phyloP scores from a whole-genome alignment of 306 rosid species.

The Glycine tomentella region DNA sequence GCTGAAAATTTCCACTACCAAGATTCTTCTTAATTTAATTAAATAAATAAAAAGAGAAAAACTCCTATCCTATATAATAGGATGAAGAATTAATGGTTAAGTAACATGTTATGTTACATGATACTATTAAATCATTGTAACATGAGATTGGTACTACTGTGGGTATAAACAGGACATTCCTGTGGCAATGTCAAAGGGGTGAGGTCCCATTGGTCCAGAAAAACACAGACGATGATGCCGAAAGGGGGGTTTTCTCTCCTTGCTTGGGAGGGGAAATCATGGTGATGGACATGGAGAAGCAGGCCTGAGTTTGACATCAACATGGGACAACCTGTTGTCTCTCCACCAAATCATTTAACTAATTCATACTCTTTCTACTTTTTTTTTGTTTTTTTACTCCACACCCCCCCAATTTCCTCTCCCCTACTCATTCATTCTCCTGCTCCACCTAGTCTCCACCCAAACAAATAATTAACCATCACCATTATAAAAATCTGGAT shows the following conservation, averaged over 20 bases:
- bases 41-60: slow-evolving; percentile 1
- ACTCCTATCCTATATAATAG: not conserved
- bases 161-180: slow-evolving; percentile 30
- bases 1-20: slow-evolving; percentile 51
- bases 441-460: slow-evolving; percentile 49
- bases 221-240: not conserved
- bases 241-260: slow-evolving; percentile 31
- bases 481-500: slow-evolving; percentile 11
- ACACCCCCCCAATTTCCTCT: slow-evolving; percentile 1
- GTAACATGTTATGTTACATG: too few species aligned
- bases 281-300: slow-evolving; percentile 50
- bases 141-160: slow-evolving; percentile 1
- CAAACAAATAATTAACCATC: slow-evolving; percentile 27
- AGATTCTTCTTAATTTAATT: slow-evolving; percentile 26
- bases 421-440: slow-evolving; percentile 34
- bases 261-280: slow-evolving; percentile 46
- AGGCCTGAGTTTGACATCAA: slow-evolving; percentile 50
- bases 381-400: slow-evolving; percentile 53
- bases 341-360: slow-evolving; percentile 52
- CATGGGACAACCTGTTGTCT: slow-evolving; percentile 72
- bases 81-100: too few species aligned
- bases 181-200: slow-evolving; percentile 8
- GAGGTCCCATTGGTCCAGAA: slow-evolving; percentile 42
- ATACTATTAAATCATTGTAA: too few species aligned
- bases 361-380: slow-evolving; percentile 46